Conservation (phyloP, 805 yeast genomes). For the Geotrichum ghanense region DNA sequence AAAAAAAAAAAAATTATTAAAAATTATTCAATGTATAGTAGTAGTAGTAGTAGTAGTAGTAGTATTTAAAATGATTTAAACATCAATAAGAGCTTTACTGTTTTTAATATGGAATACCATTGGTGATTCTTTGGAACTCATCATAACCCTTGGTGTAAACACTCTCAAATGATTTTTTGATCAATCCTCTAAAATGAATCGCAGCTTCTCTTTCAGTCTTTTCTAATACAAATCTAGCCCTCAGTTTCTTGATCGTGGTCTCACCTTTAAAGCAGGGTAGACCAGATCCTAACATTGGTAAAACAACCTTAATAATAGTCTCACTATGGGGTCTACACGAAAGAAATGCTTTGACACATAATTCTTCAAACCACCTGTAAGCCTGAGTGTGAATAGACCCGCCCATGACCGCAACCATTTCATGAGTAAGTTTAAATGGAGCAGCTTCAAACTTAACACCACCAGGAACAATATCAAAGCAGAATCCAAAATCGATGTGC, state of each 20-base stretch:
- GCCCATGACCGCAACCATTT: conserved; percentile 96
- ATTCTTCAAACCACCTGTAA: conserved; percentile 85
- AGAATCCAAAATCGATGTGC: conserved; percentile 97
- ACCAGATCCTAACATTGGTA: conserved; percentile 91
- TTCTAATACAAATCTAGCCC: conserved; percentile 67
- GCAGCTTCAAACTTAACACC: conserved; percentile 98
- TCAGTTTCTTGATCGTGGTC: conserved; percentile 66
- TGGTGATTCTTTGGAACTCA: conserved; percentile 91
- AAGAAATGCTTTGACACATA: conserved; percentile 85
- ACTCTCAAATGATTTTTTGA: conserved; percentile 75
- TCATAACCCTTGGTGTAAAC: conserved; percentile 89
- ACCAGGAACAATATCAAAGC: conserved; percentile 98
- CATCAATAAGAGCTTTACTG: no score
- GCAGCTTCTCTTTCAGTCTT: conserved; percentile 84
- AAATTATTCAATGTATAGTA: no score
- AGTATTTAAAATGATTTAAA: no score
- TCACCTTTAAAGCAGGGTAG: conserved; percentile 88
- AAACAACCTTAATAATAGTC: conserved; percentile 70
- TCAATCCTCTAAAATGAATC: conserved; percentile 57
- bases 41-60: no score
- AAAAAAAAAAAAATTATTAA: no score
- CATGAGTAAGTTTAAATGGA: conserved; percentile 91
- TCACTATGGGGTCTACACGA: conserved; percentile 84
- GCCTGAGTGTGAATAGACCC: conserved; percentile 78
- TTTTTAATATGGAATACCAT: conserved; percentile 82